A percentile compares a stretch with the other conserved stretches of the same genome.
Conservation (phyloP, 164 flowering plant genomes). For the Piper betle region DNA sequence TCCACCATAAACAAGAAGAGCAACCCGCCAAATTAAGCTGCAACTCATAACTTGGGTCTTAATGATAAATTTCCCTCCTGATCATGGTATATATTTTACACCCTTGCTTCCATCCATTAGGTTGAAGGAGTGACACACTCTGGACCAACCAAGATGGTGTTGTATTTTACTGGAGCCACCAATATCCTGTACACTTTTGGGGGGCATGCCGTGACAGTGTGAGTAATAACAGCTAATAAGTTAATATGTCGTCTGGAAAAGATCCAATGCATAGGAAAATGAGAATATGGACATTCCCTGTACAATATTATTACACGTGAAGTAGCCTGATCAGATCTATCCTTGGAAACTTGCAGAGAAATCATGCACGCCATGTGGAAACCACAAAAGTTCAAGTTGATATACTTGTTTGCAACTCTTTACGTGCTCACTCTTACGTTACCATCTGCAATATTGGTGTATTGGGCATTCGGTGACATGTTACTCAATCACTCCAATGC, state of each 20-base stretch:
- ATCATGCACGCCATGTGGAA: slow-evolving; percentile 98
- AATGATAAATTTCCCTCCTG: too few species aligned
- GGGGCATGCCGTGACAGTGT: slow-evolving; percentile 93
- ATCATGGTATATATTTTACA: not conserved
- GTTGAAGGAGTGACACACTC: slow-evolving; percentile 57
- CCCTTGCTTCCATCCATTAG: slow-evolving; percentile 14
- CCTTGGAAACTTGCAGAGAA: slow-evolving; percentile 32
- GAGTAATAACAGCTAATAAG: slow-evolving; percentile 11
- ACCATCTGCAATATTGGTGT: slow-evolving; percentile 64
- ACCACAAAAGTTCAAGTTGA: slow-evolving; percentile 69
- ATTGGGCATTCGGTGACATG: slow-evolving; percentile 83
- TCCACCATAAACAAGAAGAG: too few species aligned
- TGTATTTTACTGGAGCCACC: slow-evolving; percentile 75
- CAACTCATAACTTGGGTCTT: not conserved
- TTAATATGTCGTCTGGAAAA: not conserved
- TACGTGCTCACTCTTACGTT: slow-evolving; percentile 77
- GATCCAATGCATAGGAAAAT: not conserved
- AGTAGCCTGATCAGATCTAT: not conserved
- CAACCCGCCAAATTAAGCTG: not conserved
- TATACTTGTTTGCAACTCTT: slow-evolving; percentile 58
- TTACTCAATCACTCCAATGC: slow-evolving; percentile 75
- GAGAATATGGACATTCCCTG: not conserved
- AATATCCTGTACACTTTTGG: slow-evolving; percentile 84
- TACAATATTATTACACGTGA: not conserved
- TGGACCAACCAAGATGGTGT: slow-evolving; percentile 52